Base-by-base conservation (phyloP, 2,329 filamentous ascomycete genomes). In the Macrophomina tecta region DNA sequence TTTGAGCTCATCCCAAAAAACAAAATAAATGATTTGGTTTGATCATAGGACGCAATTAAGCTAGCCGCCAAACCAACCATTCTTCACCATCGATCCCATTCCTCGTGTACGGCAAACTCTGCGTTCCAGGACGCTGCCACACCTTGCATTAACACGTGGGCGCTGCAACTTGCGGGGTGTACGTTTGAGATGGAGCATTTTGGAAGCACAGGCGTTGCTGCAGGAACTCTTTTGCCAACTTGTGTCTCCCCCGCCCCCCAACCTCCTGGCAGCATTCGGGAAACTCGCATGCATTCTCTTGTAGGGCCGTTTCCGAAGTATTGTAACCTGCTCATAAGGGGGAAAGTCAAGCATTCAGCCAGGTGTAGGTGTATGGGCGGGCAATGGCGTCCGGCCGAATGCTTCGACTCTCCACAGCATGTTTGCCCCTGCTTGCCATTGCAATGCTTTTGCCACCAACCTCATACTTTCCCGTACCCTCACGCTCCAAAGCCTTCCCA, bases 201-300 rank as follows among this genome's bases (percentile, higher is more conserved):
- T 8, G 38, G 42, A 34, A 34, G 56, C 56, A 40, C 38, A 23
- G 23, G 38, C 12, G 56, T 61, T 48, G 40, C 56, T 61, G 56
- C 56, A 61, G 34, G 56, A 28, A 34, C 7, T 38, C 16, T 48
- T 23, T 23, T 3, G 23, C n/a, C 7, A 14, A 42, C 9, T 9
- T n/a, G 23, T 16, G 9, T 30, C 12, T 16, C 36, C 48, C 28
- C 11, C 28, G 30, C 28, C 36, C 48, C 28, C 11, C 28, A 30
- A 18, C 18, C 18, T 18, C 18, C 18, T 18, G 18, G 18, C 12
- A 8, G 32, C 56, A 32, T 42, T 30, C 40, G 8, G 38, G 38
- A 9, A 12, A 34, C 23, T 23, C 23, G 23, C 23, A 23, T 23
- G 3, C 23, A 23, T 23, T 23, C 23, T 23, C 23, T 2, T 23